Base-by-base conservation (phyloP, 2,329 filamentous ascomycete species). In the Ophiocordyceps camponoti-floridani region DNA sequence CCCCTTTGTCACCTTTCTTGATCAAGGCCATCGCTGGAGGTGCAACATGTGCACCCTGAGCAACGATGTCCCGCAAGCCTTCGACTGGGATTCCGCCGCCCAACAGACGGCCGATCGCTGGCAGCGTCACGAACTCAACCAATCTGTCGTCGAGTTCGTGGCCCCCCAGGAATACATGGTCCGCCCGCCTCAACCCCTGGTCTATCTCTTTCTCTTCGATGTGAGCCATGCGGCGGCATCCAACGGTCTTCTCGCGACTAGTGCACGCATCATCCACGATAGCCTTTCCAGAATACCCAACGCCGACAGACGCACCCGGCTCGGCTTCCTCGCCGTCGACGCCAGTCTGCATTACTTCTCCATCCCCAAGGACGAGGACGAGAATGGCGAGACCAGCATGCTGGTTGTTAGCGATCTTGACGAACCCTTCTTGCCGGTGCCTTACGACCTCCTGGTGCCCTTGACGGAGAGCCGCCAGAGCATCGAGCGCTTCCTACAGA, bases 101-200 rank as follows among this genome's bases (percentile, higher is more conserved):
- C 89, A 96, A 63, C 88, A 94, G 68, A 83, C 79, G 44, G 81
- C 93, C 43, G 89, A 98, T 60, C 73, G 91, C 58, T 94, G 91
- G 83, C 81, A 93, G 61, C 75, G 91, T 54, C 75, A 86, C 37
- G 91, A 98, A 60, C 71, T 98, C 48, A 98, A 98, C 66, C 82
- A 95, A 59, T 76, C 87, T n/a, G 87, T 96, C 33, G 88, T 94
- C 48, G 91, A 98, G 58, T 98, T 95, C 58, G 84, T 98, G 52
- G 91, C 91, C 12, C 91, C 91, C 2, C 91, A 98, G 63, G 91
- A 98, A 64, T 98, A 98, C 65, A 98, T 98, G 91, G 91, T 98
- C 33, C 83, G 91, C 48, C 88, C 91, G 46, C 91, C 91, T 41
- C 89, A 94, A 63, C 91, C 91, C 37, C 71, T 96, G 37, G 89